These are phyloP conservation scores for Mortierella sp. DNA, from an alignment of 371 early-diverging fungal genomes.

Conservation along the genomic window DNA sequence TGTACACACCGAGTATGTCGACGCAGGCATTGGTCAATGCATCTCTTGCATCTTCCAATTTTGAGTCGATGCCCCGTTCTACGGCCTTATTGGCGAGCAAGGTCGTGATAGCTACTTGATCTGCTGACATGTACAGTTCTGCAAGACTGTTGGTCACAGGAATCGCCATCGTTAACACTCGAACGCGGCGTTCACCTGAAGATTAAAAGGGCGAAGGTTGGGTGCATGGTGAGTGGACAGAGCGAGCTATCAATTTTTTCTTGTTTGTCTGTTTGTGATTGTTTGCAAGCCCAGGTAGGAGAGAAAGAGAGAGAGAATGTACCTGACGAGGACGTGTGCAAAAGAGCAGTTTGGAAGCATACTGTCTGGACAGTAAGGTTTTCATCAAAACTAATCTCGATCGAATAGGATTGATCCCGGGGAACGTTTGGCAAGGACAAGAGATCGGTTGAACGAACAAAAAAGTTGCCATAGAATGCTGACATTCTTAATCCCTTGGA, in stretches of 20 bases:
- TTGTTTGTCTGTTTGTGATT: neutral
- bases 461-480: constrained; percentile 96
- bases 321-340: constrained; percentile 86
- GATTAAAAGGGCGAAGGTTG: neutral
- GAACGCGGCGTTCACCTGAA: constrained; percentile 92
- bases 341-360: constrained; percentile 97
- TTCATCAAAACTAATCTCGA: constrained; percentile 91
- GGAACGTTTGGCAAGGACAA: constrained; percentile 94
- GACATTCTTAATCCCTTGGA: constrained; percentile 87
- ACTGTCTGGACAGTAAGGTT: constrained; percentile 80
- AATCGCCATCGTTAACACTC: constrained; percentile 93
- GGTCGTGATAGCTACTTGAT: constrained; percentile 86
- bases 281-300: no score
- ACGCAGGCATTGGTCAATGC: constrained; percentile 87
- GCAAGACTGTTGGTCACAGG: constrained; percentile 86
- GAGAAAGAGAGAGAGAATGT: no score
- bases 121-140: constrained; percentile 86
- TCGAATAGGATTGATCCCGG: constrained; percentile 93
- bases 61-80: constrained; percentile 86
- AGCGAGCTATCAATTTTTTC: no score
- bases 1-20: constrained; percentile 89
- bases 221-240: neutral
- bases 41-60: constrained; percentile 95
- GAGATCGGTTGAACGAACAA: constrained; percentile 94
- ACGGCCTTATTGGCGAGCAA: constrained; percentile 90